Evolutionary conservation across 2,329 filamentous ascomycete genomes (phyloP), one percentile per base, ranked within the genome.

Genomic region (Xylogone sp.): DNA sequence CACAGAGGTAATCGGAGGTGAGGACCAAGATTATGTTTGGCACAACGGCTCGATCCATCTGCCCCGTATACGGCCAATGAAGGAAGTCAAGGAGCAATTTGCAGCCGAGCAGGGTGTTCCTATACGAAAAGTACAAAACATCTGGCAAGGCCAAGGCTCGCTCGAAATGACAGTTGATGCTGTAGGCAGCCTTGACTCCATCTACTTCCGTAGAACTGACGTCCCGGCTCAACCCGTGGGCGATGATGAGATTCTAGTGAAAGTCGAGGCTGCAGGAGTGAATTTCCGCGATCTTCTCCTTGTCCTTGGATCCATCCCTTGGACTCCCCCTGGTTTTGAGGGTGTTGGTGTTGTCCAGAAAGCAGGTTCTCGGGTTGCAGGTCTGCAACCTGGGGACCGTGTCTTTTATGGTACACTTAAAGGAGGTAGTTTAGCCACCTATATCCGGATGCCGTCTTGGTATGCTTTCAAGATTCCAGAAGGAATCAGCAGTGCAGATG

Each of bases 91-190:
- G 43, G 56, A 56, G 21, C 20, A 46, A 42, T 59, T 59, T 27
- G 18, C 45, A 24, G 9, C 31, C 3, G 45, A 48, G 45, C 10
- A 34, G 21, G 59, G 58, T 0, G 21, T 62, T 18, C 51, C 54
- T 19, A 43, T 58, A n/a, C 50, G 52, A 42, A 58, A 57, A 43
- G 45, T 53, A 34, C 61, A 63, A 43, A 53, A 55, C 22, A 57
- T 64, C 3, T 61, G 59, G 59, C 13, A 57, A n/a, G 53, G 45
- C 16, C 53, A 59, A 7, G 42, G 46, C 20, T 50, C 62, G 3
- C 50, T 65, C 13, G 57, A 62, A 42, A 56, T 65, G 57, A 63
- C 62, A 1, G 49, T 63, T 9, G 60, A 61, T 2, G 50, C 55
- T 34, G 55, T 58, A 1, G 62, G 62, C 5, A 59, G 54, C 45